Evolutionary conservation across 306 rosid genomes (phyloP).

Genomic region (Prunus dulcis): DNA sequence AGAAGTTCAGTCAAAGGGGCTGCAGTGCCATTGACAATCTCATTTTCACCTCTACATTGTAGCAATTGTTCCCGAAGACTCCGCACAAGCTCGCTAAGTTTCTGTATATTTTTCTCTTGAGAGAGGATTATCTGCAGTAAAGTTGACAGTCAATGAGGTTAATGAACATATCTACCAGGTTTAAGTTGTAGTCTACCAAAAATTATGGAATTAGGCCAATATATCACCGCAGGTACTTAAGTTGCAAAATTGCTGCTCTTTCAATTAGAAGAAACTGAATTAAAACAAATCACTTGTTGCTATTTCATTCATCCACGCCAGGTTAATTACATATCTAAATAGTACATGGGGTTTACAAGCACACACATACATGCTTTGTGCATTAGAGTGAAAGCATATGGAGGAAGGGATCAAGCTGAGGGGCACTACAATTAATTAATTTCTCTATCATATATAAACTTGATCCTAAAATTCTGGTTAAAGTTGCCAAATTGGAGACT

Average conservation of each 20-base stretch:
- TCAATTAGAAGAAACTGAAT: not conserved
- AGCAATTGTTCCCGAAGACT: constrained; percentile 45
- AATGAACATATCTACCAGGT: not conserved
- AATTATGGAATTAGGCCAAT: not conserved
- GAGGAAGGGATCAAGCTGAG: not conserved
- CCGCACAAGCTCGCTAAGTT: constrained; percentile 48
- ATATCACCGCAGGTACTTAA: not conserved
- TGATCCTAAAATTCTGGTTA: not conserved
- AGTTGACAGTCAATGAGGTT: not conserved
- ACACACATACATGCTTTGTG: not conserved
- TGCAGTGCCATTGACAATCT: constrained; percentile 29
- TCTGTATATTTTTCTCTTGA: constrained; percentile 59
- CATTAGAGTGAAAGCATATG: too few relatives aligned
- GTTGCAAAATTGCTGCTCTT: not conserved
- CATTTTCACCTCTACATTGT: constrained; percentile 45
- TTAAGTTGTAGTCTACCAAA: not conserved
- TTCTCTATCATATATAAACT: not conserved
- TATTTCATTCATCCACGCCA: not conserved
- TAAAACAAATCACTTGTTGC: not conserved
- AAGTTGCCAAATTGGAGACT: not conserved
- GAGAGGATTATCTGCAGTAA: constrained; percentile 57
- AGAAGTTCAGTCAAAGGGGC: constrained; percentile 44
- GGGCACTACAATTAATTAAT: not conserved
- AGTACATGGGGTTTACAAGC: not conserved
- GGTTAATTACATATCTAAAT: not conserved